Evolutionary conservation across 2,329 filamentous ascomycete genomes (phyloP), one percentile per base, ranked within the genome.

Genomic region (Xenosphaeropsis pyriputrescens): DNA sequence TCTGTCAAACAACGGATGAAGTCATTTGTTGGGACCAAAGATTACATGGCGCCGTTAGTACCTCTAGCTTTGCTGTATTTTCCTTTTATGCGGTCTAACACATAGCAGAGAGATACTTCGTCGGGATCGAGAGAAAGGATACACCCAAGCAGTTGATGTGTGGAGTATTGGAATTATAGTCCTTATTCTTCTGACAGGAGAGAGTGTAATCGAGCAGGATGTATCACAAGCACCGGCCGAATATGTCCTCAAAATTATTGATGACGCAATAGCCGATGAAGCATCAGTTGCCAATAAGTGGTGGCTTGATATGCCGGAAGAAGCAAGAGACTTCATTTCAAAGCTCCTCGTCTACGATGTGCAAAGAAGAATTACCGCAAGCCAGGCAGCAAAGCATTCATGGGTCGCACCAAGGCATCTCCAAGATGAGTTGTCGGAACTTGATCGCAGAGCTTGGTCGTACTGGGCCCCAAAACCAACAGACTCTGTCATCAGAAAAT

Each of bases 361-460:
- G 26, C 32, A 40, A 5, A 22, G 41, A 9, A 51, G 63, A 36
- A 52, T 59, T 34, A 57, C 56, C 16, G 57, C 57, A 5, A 29
- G 32, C 1, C 36, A 55, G 41, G 54, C 57, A 15, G 47, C 57
- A 35, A 32, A 41, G 14, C 59, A 65, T 44, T 30, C 39, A 22
- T 66, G 62, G 62, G 55, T 64, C 39, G 48, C 39, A 14, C 44
- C 45, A 18, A 8, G 31, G 41, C 1, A 49, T 53, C 40, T 49
- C 46, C 42, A 53, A 15, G 42, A 50, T 19, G 42, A 47, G n/a
- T 41, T 47, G 9, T 53, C 49, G 29, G 30, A 7, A 7, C 30
- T 26, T 26, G 22, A 26, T 26, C 18, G 39, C 11, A 43, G 45
- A 39, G 43, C 48, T 7, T 45, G 44, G 16, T 32, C 42, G 19